A percentile compares a stretch with the other conserved stretches of the same genome.
phyloP scores from a whole-genome alignment of 345 rosid species.

The Eucalyptus cloeziana region DNA sequence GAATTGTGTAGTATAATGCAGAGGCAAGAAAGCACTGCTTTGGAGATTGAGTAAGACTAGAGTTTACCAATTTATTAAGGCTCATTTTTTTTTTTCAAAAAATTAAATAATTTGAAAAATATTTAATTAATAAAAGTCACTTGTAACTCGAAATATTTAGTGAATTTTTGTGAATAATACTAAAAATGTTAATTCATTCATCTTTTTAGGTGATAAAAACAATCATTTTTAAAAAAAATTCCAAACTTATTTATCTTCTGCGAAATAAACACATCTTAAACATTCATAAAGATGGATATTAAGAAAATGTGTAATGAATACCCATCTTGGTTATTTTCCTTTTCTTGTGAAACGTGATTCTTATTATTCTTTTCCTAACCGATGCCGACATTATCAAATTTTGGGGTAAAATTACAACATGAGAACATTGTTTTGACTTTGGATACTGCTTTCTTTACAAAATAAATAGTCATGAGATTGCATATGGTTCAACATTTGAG shows the following conservation, averaged over 20 bases:
- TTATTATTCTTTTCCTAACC: background rate
- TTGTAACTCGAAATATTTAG: background rate
- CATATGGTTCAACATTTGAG: background rate
- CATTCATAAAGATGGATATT: rapidly evolving
- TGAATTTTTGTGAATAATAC: background rate
- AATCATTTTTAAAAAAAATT: too few relatives aligned
- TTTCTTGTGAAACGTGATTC: background rate
- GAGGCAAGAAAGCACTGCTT: background rate
- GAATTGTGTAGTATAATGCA: background rate
- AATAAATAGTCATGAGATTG: too few relatives aligned
- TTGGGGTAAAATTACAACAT: background rate
- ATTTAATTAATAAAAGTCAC: background rate
- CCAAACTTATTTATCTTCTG: rapidly evolving
- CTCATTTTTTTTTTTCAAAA: background rate
- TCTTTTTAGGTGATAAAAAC: background rate
- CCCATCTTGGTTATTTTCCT: background rate
- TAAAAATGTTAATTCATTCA: background rate
- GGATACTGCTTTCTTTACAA: too few relatives aligned
- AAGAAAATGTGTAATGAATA: background rate
- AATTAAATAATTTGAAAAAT: background rate
- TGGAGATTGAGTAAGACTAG: background rate
- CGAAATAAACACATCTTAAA: rapidly evolving
- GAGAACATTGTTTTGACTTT: background rate
- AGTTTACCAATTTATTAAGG: background rate
- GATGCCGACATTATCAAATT: rapidly evolving